Evolutionary conservation across 2,329 filamentous ascomycete genomes (phyloP).

Genomic region (Aspergillus amoenus): DNA sequence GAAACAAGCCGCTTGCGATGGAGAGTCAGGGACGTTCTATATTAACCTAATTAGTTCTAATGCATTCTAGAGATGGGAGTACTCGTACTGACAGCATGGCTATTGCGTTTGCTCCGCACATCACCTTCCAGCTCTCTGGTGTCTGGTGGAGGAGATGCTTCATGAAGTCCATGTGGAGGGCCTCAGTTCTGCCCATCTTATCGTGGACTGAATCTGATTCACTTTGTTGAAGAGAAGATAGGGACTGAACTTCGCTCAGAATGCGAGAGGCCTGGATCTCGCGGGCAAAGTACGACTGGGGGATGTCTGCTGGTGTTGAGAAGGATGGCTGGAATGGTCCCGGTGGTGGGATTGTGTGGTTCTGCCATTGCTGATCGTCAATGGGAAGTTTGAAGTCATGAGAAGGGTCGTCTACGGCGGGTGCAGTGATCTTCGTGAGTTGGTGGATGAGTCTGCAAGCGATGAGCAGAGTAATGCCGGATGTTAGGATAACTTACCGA

Average conservation of each 20-base stretch:
- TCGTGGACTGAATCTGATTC: background rate
- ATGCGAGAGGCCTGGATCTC: slow-evolving; percentile 3
- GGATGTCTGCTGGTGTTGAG: background rate
- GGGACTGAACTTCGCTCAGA: slow-evolving; percentile 3
- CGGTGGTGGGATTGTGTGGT: too few relatives aligned
- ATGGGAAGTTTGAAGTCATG: too few relatives aligned
- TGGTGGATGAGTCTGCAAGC: too few relatives aligned
- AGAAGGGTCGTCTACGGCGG: too few relatives aligned
- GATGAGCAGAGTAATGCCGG: too few relatives aligned
- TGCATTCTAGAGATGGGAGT: too few relatives aligned
- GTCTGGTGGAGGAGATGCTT: background rate
- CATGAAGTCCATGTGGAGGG: background rate
- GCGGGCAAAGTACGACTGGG: slow-evolving; percentile 7
- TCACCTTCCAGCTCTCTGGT: background rate
- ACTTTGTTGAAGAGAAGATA: background rate
- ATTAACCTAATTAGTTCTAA: too few relatives aligned
- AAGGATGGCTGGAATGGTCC: background rate
- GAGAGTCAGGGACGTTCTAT: background rate
- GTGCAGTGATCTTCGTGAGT: too few relatives aligned
- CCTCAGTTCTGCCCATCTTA: background rate
- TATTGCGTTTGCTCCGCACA: slow-evolving; percentile 3
- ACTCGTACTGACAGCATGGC: background rate
- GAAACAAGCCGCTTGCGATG: background rate
- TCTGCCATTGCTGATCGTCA: too few relatives aligned
- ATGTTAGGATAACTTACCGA: too few relatives aligned